Evolutionary conservation across 352 stramenopile genomes (phyloP), one percentile per base, ranked within the genome.

Genomic region (Elongisporangium senticosum): DNA sequence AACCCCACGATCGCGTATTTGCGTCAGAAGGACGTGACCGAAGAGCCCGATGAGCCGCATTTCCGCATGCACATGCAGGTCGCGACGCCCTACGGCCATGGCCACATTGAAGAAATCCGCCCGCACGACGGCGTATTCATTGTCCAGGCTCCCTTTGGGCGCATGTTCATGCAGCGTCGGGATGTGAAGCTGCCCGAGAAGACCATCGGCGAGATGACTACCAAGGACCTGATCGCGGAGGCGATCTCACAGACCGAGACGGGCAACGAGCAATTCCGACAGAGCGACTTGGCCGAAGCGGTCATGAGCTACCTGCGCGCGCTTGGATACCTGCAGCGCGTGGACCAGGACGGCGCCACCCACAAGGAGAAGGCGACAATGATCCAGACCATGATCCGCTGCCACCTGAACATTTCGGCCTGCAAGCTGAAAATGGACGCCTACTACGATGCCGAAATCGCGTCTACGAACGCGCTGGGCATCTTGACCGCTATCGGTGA

Each of bases 361-460:
- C 81, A 95, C 66, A 95, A 95, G 62, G 78, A 95, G 49, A 95
- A 93, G 63, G 86, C 86, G 43, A 87, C 72, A 26, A 89, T 93
- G 58, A 75, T 95, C 15, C 83, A 93, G 72, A 95, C 86, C 15
- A 95, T 95, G 86, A 90, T 95, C 43, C 86, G 86, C 33, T 95
- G 86, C 58, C 86, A 95, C 58, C 66, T 95, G 20, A 95, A 95
- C 59, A 89, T 95, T 55, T 76, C 76, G 15, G 85, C 86, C 8
- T 95, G 81, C 76, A 95, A 93, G 56, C 74, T 95, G 56, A 91
- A 92, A 64, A 59, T 81, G 5, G 72, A 90, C 55, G 65, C 62
- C 48, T 81, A 86, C 58, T 37, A 62, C 11, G 83, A 95, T 52
- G 83, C 83, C 7, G 81, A 91, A 56, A 87, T 90, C 14, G 83